Evolutionary conservation across 2,329 filamentous ascomycete species (phyloP), one percentile per base, ranked within the genome.

Genomic region (Pseudocercospora crystallina): DNA sequence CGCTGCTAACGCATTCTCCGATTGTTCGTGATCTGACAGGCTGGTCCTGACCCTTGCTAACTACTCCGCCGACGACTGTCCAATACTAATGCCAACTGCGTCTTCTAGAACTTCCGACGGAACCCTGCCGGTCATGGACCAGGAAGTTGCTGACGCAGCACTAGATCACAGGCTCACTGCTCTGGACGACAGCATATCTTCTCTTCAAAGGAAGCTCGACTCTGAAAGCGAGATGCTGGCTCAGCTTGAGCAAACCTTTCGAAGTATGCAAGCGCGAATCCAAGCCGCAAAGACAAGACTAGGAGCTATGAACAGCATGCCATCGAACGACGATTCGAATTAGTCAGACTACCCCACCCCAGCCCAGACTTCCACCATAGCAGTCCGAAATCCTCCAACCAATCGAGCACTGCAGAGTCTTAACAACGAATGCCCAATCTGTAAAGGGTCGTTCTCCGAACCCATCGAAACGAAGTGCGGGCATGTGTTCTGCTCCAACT

Each of bases 371-470:
- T n/a, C n/a, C n/a, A n/a, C n/a, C n/a, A n/a, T n/a, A n/a, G n/a
- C n/a, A n/a, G n/a, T n/a, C n/a, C n/a, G n/a, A n/a, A n/a, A n/a
- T 41, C 14, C 38, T 26, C 8, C 17, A 3, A 15, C 14, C 15
- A 38, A 11, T 15, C n/a, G 14, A 30, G n/a, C 40, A 33, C 40
- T 11, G 8, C 36, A 17, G 26, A 2, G 14, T 17, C 14, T 38
- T 17, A 15, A 14, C 5, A 38, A 9, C n/a, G 40, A 43, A 33
- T 43, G 40, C 33, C 40, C 40, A 32, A 43, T 43, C 26, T 43
- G 40, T 15, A 43, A 15, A 43, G 40, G 20, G 12, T 12, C 40
- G 14, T 43, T 31, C n/a, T 14, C 31, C 7, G 29, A 32, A n/a
- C 40, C 40, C 12, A 5, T 15, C 8, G 40, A 43, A 15, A 43